phyloP scores from a whole-genome alignment of 2,329 filamentous ascomycete species.

The Thelonectria olida region DNA sequence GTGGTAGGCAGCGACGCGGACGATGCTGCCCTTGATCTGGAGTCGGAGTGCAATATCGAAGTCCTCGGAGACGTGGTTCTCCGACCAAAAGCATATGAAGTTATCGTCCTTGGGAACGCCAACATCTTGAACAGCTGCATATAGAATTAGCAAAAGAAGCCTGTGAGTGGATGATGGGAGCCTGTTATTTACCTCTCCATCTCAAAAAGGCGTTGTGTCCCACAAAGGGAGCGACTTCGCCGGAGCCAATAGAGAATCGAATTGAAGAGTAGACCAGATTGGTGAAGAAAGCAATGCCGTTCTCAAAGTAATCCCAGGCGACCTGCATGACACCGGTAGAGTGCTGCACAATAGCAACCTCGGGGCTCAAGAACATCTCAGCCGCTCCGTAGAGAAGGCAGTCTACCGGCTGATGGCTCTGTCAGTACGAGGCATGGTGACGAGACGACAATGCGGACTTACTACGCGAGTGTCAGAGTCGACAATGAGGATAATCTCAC shows the following conservation, averaged over 20 bases:
- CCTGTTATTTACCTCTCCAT: slow-evolving; percentile 1
- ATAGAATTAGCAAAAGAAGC: background rate
- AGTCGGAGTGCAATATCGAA: slow-evolving; percentile 14
- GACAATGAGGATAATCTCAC: slow-evolving; percentile 52
- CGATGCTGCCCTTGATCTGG: slow-evolving; percentile 15
- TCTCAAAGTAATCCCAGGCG: slow-evolving; percentile 14
- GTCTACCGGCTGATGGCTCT: background rate
- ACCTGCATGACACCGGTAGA: slow-evolving; percentile 16
- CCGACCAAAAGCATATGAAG: slow-evolving; percentile 7
- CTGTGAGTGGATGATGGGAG: background rate
- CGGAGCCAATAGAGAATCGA: slow-evolving; percentile 7
- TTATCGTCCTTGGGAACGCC: background rate
- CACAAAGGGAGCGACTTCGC: slow-evolving; percentile 14
- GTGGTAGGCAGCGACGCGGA: slow-evolving; percentile 13
- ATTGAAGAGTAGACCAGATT: slow-evolving; percentile 14
- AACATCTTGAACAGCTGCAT: slow-evolving; percentile 11
- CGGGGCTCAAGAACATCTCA: slow-evolving; percentile 15
- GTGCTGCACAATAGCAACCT: slow-evolving; percentile 14
- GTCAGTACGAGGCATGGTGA: background rate
- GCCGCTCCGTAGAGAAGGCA: slow-evolving; percentile 8
- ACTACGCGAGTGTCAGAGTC: slow-evolving; percentile 74
- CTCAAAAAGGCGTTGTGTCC: slow-evolving; percentile 10
- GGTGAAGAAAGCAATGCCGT: slow-evolving; percentile 14
- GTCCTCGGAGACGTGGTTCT: slow-evolving; percentile 15
- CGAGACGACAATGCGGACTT: background rate